Percentiles rank a stretch among this genome's conserved stretches.
These are phyloP conservation scores for Coniochaeta sp. DNA, from an alignment of 2,329 filamentous ascomycete species.

Conservation along the genomic window DNA sequence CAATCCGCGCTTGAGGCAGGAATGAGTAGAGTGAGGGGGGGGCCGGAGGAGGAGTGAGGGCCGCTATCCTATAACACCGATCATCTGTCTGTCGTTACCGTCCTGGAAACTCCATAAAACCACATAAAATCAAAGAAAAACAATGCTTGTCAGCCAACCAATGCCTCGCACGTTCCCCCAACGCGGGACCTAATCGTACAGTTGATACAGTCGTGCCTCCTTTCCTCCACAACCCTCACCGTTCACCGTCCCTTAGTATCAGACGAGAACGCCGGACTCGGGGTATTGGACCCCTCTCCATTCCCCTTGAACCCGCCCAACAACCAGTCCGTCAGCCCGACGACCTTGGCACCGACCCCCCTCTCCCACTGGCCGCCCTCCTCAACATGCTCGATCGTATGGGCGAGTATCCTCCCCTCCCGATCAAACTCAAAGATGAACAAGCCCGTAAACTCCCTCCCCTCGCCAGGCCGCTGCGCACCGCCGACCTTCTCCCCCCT, in stretches of 20 bases:
- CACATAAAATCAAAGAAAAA: not conserved
- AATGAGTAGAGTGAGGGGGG: not conserved
- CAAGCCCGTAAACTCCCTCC: slow-evolving; percentile 77
- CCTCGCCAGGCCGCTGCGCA: slow-evolving; percentile 35
- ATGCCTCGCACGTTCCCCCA: not conserved
- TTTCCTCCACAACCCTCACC: too few species aligned
- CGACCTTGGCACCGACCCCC: slow-evolving; percentile 72
- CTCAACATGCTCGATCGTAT: slow-evolving; percentile 91
- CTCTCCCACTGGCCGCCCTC: slow-evolving; percentile 77
- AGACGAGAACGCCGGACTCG: slow-evolving; percentile 2
- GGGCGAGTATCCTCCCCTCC: slow-evolving; percentile 73
- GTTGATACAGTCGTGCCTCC: not conserved
- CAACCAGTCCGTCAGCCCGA: slow-evolving; percentile 91
- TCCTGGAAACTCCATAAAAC: not conserved
- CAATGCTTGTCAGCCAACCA: slow-evolving; percentile 1
- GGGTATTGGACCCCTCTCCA: slow-evolving; percentile 11
- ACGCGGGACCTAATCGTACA: not conserved
- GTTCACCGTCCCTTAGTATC: not conserved
- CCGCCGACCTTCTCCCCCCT: not conserved
- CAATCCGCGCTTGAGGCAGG: slow-evolving; percentile 14
- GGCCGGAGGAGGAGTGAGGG: not conserved
- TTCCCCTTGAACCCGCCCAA: slow-evolving; percentile 62
- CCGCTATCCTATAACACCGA: not conserved
- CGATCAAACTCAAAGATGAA: slow-evolving; percentile 96
- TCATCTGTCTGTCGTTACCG: not conserved